Conservation (phyloP, 2,329 filamentous ascomycete species). For the Ophiobolus disseminans region DNA sequence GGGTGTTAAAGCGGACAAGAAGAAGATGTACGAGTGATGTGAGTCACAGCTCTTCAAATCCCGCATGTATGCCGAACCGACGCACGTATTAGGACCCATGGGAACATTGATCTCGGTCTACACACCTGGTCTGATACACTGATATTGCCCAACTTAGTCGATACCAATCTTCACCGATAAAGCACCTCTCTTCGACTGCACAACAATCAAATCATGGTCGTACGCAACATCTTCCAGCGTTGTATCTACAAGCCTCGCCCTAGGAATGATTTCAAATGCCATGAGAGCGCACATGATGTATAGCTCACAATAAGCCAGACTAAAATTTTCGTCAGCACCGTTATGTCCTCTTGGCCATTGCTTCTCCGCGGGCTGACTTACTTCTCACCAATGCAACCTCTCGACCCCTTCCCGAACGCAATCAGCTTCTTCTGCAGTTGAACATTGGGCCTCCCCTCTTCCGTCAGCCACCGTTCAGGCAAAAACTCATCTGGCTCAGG, state of each 20-base stretch:
- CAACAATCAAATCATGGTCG: conserved; percentile 33
- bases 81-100: no score
- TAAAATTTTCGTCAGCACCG: not conserved
- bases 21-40: no score
- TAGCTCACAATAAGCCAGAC: conserved; percentile 34
- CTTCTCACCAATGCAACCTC: conserved; percentile 42
- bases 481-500: conserved; percentile 36
- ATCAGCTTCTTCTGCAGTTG: conserved; percentile 32
- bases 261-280: conserved; percentile 27
- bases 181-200: conserved; percentile 34
- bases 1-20: no score
- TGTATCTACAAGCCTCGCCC: conserved; percentile 32
- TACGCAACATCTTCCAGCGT: conserved; percentile 32
- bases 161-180: conserved; percentile 33
- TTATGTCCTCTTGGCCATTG: not conserved
- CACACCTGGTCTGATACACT: no score
- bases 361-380: conserved; percentile 13
- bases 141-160: conserved; percentile 17
- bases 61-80: no score
- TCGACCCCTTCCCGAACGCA: conserved; percentile 36
- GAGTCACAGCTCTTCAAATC: no score
- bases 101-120: no score
- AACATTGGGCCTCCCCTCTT: conserved; percentile 25
- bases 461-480: conserved; percentile 45
- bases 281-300: conserved; percentile 34